Conservation (phyloP, 176 grass and related monocot species). For the Stipa capillata region DNA sequence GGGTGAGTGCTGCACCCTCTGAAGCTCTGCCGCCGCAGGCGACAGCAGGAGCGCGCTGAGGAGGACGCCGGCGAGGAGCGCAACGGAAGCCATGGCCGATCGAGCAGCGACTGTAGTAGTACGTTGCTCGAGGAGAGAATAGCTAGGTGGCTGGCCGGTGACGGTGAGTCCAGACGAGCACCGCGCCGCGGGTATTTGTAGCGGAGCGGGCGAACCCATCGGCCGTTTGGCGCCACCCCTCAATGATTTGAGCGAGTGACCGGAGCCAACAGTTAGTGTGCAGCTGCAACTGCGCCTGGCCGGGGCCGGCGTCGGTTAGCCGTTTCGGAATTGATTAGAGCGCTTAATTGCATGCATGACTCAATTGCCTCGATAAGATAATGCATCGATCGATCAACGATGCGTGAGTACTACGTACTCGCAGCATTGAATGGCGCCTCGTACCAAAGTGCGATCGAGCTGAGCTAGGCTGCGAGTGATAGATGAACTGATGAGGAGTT, state of each 20-base stretch:
- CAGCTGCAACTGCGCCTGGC: no score
- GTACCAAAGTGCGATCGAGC: no score
- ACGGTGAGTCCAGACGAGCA: background rate
- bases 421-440: conserved; percentile 6
- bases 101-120: background rate
- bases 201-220: no score
- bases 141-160: no score
- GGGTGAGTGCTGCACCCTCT: conserved; percentile 38
- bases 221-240: no score
- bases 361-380: no score
- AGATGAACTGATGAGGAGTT: no score
- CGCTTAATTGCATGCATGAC: background rate
- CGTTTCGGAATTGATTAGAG: background rate
- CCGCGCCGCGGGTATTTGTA: conserved; percentile 11
- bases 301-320: conserved; percentile 5
- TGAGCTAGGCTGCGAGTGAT: no score
- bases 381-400: no score
- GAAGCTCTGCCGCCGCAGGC: conserved; percentile 27
- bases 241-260: no score
- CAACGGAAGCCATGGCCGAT: background rate
- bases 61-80: background rate
- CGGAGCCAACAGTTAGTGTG: no score
- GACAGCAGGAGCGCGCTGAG: no score
- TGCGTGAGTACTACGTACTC: background rate
- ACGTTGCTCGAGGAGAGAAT: background rate